Evolutionary conservation across 495 filamentous ascomycete species (phyloP), one percentile per base, ranked within the genome.

Genomic region (Hyphodiscus hymeniophilus): DNA sequence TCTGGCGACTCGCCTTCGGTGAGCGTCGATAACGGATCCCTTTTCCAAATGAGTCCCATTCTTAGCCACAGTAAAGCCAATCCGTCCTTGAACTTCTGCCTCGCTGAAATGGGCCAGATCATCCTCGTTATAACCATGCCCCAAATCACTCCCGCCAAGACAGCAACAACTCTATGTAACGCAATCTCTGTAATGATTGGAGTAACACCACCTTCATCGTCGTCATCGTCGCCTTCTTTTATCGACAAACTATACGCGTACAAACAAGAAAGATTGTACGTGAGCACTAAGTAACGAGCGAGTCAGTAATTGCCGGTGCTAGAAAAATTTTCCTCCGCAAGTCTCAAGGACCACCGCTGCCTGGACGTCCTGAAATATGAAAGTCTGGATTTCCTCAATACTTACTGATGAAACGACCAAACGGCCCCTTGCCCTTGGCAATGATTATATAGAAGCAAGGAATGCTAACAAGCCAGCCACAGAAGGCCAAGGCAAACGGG

Each of bases 11-110:
- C 63, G 15, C 66, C 67, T 31, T 77, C 72, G 1, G 87, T 71
- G 23, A 94, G 75, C 12, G 75, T 76, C 1, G 84, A 81, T 13
- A 98, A 69, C 0, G 92, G 92, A n/a, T 92, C 89, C n/a, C 87
- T 79, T 61, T 86, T 89, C 92, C 92, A 98, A 46, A 96, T 85
- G 15, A 97, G 70, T n/a, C 84, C 85, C 85, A 98, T 88, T 30
- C 89, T 82, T 12, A 98, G 73, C 80, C 91, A 95, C 10, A 98
- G 72, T 23, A 94, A 68, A 46, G 82, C 84, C 23, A 95, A 70
- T 11, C 89, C 89, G 47, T 89, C 78, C 61, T 94, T 89, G 58
- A 96, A 76, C 63, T 94, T 91, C 32, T 71, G 67, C 31, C 94
- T 73, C 2, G 90, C 92, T 17, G 85, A 88, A 54, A 96, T 90